A percentile compares a stretch with the other conserved stretches of the same genome.
These are phyloP conservation scores for Cicer yamashitae DNA, from an alignment of 306 rosid genomes.

Conservation along the genomic window DNA sequence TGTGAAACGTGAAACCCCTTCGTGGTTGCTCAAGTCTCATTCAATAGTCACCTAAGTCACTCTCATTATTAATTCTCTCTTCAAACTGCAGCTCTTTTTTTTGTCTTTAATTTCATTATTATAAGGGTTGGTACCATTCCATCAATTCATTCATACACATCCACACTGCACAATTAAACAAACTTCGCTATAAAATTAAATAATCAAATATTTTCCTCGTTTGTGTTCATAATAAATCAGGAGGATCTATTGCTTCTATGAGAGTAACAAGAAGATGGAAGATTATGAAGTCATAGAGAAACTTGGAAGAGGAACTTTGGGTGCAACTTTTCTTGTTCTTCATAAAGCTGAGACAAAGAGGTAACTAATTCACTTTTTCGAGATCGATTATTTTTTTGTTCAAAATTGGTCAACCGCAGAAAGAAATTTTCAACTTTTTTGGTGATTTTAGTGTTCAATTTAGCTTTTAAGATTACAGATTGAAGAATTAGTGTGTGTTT, in stretches of 20 bases:
- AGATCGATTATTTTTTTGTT: slow-evolving; percentile 31
- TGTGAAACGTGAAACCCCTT: slow-evolving; percentile 50
- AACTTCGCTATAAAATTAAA: slow-evolving; percentile 10
- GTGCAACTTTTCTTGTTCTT: slow-evolving; percentile 81
- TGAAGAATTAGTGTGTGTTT: neutral
- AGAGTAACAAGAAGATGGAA: slow-evolving; percentile 54
- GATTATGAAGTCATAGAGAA: slow-evolving; percentile 79
- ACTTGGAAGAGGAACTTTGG: slow-evolving; percentile 89
- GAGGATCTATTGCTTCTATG: slow-evolving; percentile 49
- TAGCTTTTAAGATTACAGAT: slow-evolving; percentile 9
- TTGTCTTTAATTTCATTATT: slow-evolving; percentile 20
- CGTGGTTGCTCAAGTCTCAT: slow-evolving; percentile 43
- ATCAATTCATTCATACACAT: slow-evolving; percentile 19
- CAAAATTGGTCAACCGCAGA: slow-evolving; percentile 25
- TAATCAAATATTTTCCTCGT: slow-evolving; percentile 15
- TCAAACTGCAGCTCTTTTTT: neutral
- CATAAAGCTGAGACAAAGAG: slow-evolving; percentile 72
- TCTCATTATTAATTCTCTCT: slow-evolving; percentile 45
- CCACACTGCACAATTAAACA: neutral
- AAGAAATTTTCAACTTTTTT: slow-evolving; percentile 36
- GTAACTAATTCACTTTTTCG: slow-evolving; percentile 46
- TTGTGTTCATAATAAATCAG: slow-evolving; percentile 46
- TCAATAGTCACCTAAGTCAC: slow-evolving; percentile 42
- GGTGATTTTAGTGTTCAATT: slow-evolving; percentile 28
- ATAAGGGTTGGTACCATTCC: slow-evolving; percentile 6